A percentile compares a stretch with the other conserved stretches of the same genome.
These are phyloP conservation scores for Talinum fruticosum DNA, from an alignment of 148 eudicot species.

Conservation along the genomic window DNA sequence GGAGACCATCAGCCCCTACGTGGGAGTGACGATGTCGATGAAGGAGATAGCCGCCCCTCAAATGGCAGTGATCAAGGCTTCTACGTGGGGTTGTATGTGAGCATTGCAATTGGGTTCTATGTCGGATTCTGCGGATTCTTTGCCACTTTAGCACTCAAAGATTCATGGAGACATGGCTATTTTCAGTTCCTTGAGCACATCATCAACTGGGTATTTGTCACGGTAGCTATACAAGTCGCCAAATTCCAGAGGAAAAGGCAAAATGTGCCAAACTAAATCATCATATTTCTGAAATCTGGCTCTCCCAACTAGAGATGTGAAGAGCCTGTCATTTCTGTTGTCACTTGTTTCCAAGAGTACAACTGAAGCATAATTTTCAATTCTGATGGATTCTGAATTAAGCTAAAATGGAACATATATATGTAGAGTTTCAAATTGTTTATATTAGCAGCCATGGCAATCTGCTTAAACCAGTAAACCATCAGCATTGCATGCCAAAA, in stretches of 20 bases:
- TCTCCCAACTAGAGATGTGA: not conserved
- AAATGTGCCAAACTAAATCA: not conserved
- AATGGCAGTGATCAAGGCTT: not conserved
- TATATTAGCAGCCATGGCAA: too few relatives aligned
- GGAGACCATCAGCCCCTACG: too few relatives aligned
- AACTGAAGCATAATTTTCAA: too few relatives aligned
- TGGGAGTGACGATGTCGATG: too few relatives aligned
- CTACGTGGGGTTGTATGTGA: slow-evolving; percentile 20
- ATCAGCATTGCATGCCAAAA: too few relatives aligned
- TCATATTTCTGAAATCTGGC: not conserved
- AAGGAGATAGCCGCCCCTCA: not conserved
- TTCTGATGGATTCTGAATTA: too few relatives aligned
- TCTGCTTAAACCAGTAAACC: too few relatives aligned
- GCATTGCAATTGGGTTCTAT: slow-evolving; percentile 18
- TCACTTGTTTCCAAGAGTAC: too few relatives aligned
- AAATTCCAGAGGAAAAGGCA: slow-evolving; percentile 1
- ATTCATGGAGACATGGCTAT: slow-evolving; percentile 22
- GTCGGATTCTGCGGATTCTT: slow-evolving; percentile 26
- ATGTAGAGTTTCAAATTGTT: too few relatives aligned
- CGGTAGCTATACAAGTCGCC: not conserved
- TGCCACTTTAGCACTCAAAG: slow-evolving; percentile 18
- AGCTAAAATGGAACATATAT: too few relatives aligned
- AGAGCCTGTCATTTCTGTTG: too few relatives aligned
- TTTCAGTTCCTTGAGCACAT: slow-evolving; percentile 16
- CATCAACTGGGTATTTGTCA: slow-evolving; percentile 6